These are phyloP conservation scores for Acanthamoeba lenticulata DNA, from an alignment of 208 protist species.

Conservation along the genomic window DNA sequence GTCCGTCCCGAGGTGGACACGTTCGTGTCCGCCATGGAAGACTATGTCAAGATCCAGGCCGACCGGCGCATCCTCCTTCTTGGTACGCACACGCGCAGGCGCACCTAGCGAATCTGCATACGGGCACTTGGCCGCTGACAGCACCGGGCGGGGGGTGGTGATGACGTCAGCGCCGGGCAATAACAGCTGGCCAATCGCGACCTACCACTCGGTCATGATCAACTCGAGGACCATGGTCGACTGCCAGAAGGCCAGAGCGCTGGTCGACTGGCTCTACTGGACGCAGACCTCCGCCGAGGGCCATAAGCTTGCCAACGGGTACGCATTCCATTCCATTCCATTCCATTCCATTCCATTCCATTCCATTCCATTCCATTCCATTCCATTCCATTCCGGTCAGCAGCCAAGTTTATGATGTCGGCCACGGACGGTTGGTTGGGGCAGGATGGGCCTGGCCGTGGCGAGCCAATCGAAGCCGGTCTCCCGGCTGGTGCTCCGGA, in stretches of 20 bases:
- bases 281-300: not conserved
- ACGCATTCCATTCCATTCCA: too few species aligned
- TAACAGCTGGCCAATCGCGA: conserved; percentile 2
- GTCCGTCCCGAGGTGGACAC: not conserved
- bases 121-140: too few species aligned
- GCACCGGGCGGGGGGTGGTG: too few species aligned
- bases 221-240: not conserved
- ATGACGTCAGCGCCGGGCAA: too few species aligned
- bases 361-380: too few species aligned
- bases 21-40: not conserved
- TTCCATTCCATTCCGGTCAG: too few species aligned
- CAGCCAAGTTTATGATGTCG: too few species aligned
- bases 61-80: not conserved
- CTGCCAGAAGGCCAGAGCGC: conserved; percentile 5
- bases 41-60: not conserved
- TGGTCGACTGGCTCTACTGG: conserved; percentile 56
- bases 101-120: too few species aligned
- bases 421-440: not conserved
- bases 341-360: too few species aligned
- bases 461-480: not conserved
- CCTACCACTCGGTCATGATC: not conserved
- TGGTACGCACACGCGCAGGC: too few species aligned
- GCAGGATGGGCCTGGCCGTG: not conserved
- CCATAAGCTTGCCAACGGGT: not conserved
- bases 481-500: not conserved